Base-by-base conservation (phyloP, 2,329 filamentous ascomycete genomes). In the Neoscytalidium dimidiatum region DNA sequence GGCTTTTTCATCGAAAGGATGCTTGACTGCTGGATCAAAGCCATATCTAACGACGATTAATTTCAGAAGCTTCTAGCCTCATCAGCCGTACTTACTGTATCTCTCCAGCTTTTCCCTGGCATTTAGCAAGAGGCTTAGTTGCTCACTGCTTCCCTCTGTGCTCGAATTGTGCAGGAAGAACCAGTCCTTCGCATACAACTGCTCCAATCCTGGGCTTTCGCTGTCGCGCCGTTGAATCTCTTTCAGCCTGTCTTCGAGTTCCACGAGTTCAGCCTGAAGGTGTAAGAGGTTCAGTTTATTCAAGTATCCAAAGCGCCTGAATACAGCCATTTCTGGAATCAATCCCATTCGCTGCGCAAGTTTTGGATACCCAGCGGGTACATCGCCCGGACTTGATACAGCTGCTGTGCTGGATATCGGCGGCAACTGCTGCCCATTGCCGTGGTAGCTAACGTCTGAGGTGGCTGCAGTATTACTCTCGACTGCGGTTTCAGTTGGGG, bases 21-120 rank as follows among this genome's bases (percentile, higher is more conserved):
- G 3, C 41, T 48, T n/a, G 64, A 29, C 21, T 68, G 62, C 38
- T 67, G 67, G 4, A 68, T 41, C 8, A 69, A 35, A 3, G 62
- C 65, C 2, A 60, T n/a, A 29, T 66, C 64, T 68, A 6, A 8
- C 0, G 17, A 1, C 7, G 14, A 13, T 19, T 14, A 41, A 38
- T 3, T 49, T 51, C 1, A n/a, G 14, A 8, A 5, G 13, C 9
- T 5, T 28, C 23, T 5, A 33, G 31, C 8, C 4, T 28, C 28
- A 19, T 29, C 13, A 35, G 52, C 21, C 19, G n/a, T 11, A 9
- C 49, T 56, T 26, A 64, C 62, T 64, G 38, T 64, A 64, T 33
- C 43, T 48, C 23, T 64, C 41, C 1, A 64, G 29, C 6, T 9
- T 38, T 17, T 56, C 17, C 44, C 28, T 21, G 1, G 41, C 41